Evolutionary conservation across 441 rosid genomes (phyloP), one percentile per base, ranked within the genome.

Genomic region (Erodium texanum): DNA sequence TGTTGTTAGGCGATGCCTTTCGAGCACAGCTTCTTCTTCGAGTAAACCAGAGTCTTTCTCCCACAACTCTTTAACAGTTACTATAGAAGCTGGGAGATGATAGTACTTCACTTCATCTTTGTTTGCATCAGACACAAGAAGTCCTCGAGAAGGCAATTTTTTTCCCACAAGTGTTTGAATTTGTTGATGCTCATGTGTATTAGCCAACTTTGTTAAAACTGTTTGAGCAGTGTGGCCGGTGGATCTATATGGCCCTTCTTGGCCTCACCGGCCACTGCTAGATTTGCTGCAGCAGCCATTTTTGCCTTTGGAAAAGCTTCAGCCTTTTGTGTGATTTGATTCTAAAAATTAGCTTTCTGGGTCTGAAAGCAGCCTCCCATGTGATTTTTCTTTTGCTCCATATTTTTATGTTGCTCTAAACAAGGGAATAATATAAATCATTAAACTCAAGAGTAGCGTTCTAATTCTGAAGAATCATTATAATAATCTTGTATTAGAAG

Each of bases 1-100:
- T 65, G 74, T 80, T 23, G 71, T 68, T 1, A 78, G 81, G 67
- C 80, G 79, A 36, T 71, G 69, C 50, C 71, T 70, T 67, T 76
- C 83, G 15, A 70, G 79, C 69, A 75, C 68, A 76, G 77, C 79
- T 77, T 79, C 82, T 65, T 79, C 87, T n/a, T 79, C 80, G n/a
- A 72, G 78, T 63, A 71, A 74, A 64, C 79, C 78, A 22, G 81
- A 80, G 48, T 70, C 81, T 12, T 77, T 66, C 73, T 77, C 82
- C 19, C 70, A 73, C 6, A 77, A 75, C 72, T 80, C 54, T 43
- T 68, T 80, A 20, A 83, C 83, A 2, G 64, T 66, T 61, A 84
- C 83, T 48, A 67, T 72, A 20, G 83, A 80, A 80, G 75, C 79
- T 50, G 87, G 89, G 68, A 69, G 87, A 72, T 82, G 75, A 19